Evolutionary conservation across 495 filamentous ascomycete species (phyloP).

Genomic region (Lasiosphaeria hispida): DNA sequence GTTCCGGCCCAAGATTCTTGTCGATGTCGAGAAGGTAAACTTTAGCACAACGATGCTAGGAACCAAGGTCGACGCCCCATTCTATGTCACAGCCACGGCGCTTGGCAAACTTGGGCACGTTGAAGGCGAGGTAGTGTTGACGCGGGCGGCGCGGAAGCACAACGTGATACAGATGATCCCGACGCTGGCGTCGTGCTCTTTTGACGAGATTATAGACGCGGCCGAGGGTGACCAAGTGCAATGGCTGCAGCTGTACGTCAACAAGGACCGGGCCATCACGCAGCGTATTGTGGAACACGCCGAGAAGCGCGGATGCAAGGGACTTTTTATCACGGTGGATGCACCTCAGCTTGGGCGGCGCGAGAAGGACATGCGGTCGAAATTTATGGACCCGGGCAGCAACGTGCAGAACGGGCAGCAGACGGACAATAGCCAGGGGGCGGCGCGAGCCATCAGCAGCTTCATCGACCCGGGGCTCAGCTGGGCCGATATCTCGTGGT

Average conservation of each 20-base stretch:
- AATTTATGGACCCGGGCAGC: slow-evolving; percentile 83
- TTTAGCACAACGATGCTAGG: slow-evolving; percentile 88
- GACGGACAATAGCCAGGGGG: slow-evolving; percentile 86
- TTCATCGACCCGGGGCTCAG: slow-evolving; percentile 92
- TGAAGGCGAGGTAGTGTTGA: slow-evolving; percentile 90
- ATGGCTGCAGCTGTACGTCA: slow-evolving; percentile 98
- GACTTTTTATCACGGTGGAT: slow-evolving; percentile 97
- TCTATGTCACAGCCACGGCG: slow-evolving; percentile 91
- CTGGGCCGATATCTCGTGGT: slow-evolving; percentile 97
- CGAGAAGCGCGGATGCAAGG: slow-evolving; percentile 89
- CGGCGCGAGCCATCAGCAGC: slow-evolving; percentile 82
- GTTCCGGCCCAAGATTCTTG: slow-evolving; percentile 85
- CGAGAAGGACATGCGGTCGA: slow-evolving; percentile 93
- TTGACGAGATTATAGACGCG: slow-evolving; percentile 95
- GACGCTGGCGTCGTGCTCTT: slow-evolving; percentile 94
- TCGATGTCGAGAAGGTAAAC: slow-evolving; percentile 85
- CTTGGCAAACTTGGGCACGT: slow-evolving; percentile 87
- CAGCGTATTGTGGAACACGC: slow-evolving; percentile 87
- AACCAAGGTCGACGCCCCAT: slow-evolving; percentile 74
- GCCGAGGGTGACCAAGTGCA: slow-evolving; percentile 77
- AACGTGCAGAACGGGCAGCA: slow-evolving; percentile 72
- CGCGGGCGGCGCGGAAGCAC: slow-evolving; percentile 76
- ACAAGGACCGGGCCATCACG: slow-evolving; percentile 91
- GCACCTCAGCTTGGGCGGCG: slow-evolving; percentile 91
- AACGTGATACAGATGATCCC: slow-evolving; percentile 96